A percentile compares a stretch with the other conserved stretches of the same genome.
Conservation (phyloP, 306 rosid genomes). For the Cicer bijugum region DNA sequence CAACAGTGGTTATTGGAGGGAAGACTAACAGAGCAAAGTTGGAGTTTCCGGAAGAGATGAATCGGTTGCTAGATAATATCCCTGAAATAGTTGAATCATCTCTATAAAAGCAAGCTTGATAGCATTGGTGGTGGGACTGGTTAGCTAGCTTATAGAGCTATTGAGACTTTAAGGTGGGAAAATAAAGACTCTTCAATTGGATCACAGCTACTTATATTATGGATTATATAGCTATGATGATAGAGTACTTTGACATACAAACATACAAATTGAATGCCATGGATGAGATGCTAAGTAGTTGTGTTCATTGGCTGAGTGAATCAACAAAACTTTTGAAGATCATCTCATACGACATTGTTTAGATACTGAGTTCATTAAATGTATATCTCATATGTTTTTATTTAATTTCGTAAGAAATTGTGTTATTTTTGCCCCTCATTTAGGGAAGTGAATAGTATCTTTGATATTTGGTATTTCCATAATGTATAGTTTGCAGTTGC, state of each 20-base stretch:
- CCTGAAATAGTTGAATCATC: constrained; percentile 79
- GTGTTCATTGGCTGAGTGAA: constrained; percentile 28
- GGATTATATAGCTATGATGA: constrained; percentile 24
- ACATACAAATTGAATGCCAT: constrained; percentile 8
- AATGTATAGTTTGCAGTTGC: constrained; percentile 35
- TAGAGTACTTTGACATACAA: constrained; percentile 29
- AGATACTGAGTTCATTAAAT: constrained; percentile 35
- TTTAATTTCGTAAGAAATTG: constrained; percentile 3
- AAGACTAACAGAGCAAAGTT: constrained; percentile 86
- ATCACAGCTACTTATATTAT: constrained; percentile 25
- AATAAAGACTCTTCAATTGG: constrained; percentile 41
- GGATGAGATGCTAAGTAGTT: background rate
- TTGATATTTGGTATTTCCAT: constrained; percentile 10
- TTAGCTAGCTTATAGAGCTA: constrained; percentile 53
- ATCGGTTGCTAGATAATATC: constrained; percentile 74
- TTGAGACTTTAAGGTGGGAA: constrained; percentile 39
- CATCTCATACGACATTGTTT: constrained; percentile 7
- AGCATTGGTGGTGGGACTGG: constrained; percentile 44
- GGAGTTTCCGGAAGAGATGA: constrained; percentile 86
- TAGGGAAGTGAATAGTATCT: background rate
- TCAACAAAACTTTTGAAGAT: constrained; percentile 32
- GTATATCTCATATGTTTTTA: constrained; percentile 25
- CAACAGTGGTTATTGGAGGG: constrained; percentile 76
- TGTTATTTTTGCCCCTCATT: constrained; percentile 15
- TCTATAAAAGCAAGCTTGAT: constrained; percentile 47